phyloP scores from a whole-genome alignment of 2,329 filamentous ascomycete genomes.

The Colletotrichum australisinense region DNA sequence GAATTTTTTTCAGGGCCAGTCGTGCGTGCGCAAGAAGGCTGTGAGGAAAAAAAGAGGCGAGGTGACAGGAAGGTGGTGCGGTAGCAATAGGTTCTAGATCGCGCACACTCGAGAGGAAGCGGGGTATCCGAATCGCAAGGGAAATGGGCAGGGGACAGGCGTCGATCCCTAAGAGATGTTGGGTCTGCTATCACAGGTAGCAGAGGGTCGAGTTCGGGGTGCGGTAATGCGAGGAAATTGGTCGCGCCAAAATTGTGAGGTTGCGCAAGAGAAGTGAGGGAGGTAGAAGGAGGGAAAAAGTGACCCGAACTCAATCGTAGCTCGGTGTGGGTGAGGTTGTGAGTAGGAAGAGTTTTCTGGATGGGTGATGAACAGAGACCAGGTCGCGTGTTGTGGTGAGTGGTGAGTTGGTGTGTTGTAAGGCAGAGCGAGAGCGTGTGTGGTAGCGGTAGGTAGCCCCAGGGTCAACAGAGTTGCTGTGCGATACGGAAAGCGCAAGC shows the following conservation, averaged over 20 bases:
- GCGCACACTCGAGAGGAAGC: conserved; percentile 39
- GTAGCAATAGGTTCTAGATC: conserved; percentile 39
- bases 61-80: conserved; percentile 29
- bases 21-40: conserved; percentile 32
- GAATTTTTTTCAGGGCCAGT: conserved; percentile 27
- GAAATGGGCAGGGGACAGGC: conserved; percentile 33
- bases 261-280: conserved; percentile 25
- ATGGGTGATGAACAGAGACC: conserved; percentile 16
- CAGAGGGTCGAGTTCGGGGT: conserved; percentile 21
- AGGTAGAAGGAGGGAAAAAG: conserved; percentile 12
- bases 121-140: conserved; percentile 38
- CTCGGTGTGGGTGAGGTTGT: conserved; percentile 29
- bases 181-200: not conserved
- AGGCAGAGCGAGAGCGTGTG: not conserved
- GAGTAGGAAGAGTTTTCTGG: conserved; percentile 34
- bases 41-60: conserved; percentile 19
- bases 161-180: conserved; percentile 27
- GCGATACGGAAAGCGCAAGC: conserved; percentile 23
- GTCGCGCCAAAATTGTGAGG: conserved; percentile 10
- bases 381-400: conserved; percentile 33
- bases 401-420: not conserved
- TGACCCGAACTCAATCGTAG: conserved; percentile 26
- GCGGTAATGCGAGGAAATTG: not conserved
- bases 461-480: conserved; percentile 7
- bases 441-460: not conserved